Base-by-base conservation (phyloP, 2,329 filamentous ascomycete species). In the Lomentospora prolificans region DNA sequence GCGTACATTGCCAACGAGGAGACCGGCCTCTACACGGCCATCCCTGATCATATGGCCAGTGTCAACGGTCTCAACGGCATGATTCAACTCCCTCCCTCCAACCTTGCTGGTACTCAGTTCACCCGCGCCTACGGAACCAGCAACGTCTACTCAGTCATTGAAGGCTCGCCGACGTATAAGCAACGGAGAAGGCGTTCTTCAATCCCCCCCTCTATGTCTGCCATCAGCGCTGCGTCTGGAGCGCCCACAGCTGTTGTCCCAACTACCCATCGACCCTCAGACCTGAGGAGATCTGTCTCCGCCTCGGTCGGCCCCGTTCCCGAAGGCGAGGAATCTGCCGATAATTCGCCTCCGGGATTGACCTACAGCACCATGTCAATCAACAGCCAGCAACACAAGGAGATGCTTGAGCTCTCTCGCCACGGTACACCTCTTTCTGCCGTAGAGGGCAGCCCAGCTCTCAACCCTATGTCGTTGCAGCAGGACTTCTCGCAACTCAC, bases 1-100 rank as follows among this genome's bases (percentile, higher is more conserved):
- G 90, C 94, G 8, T 99, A 97, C 75, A 96, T 99, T 69, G 90
- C 92, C 60, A 96, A 96, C 68, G 94, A 99, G 74, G 94, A 97
- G 70, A 96, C 92, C 50, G 91, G 91, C 58, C 79, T 97, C 51
- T 97, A 96, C 79, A 92, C 90, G 55, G 91, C 89, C 48, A 95
- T 97, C 63, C 90, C 92, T 9, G 92, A 97, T 65, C 85, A 95
- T 66, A 78, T 89, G 62, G 75, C 74, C 58, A 79, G 85, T 57
- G 85, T 90, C 61, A 83, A 85, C 61, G 82, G 82, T 12, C 84
- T 95, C 67, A 90, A 92, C 68, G 86, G 89, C 55, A 87, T 97
- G 80, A 90, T 96, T 74, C 89, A 95, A 69, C 78, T 96, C 50
- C 90, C 90, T 17, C 87, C 88, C 3, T 90, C 90, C 12, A 94